phyloP scores from a whole-genome alignment of 169 alveolate species.

The Condylostoma magnum region DNA sequence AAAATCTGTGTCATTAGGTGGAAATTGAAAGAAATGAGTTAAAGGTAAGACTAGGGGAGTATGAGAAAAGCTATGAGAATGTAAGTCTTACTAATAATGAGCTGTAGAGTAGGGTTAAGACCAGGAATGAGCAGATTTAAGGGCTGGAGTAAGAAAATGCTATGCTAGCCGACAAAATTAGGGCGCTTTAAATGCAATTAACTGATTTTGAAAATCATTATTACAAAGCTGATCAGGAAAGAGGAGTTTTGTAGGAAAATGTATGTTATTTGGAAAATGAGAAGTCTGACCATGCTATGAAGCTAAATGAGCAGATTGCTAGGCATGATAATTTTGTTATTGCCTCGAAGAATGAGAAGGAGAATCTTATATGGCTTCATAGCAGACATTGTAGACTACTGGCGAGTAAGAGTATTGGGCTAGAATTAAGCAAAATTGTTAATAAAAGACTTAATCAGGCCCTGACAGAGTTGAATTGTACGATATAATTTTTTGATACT shows the following conservation, averaged over 20 bases:
- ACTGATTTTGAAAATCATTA: not conserved
- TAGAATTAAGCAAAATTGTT: not conserved
- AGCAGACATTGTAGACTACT: constrained; percentile 10
- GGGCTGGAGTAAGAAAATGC: constrained; percentile 8
- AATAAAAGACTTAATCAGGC: not conserved
- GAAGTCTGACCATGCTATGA: not conserved
- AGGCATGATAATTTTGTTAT: not conserved
- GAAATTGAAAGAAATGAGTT: constrained; percentile 20
- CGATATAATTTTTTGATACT: not conserved
- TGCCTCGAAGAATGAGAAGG: constrained; percentile 13
- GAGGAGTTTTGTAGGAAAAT: not conserved
- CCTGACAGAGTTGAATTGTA: not conserved
- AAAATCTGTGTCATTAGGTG: not conserved
- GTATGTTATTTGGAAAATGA: constrained; percentile 2
- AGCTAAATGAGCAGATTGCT: constrained; percentile 1
- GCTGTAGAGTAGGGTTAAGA: not conserved
- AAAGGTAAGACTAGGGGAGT: not conserved
- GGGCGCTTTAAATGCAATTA: not conserved
- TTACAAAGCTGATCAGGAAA: not conserved
- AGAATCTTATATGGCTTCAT: constrained; percentile 4
- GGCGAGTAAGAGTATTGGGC: not conserved
- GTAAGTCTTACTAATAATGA: not conserved
- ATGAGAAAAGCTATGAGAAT: not conserved
- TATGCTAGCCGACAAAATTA: constrained; percentile 9
- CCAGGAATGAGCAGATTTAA: not conserved